These are phyloP conservation scores for Neonectria magnoliae DNA, from an alignment of 2,329 filamentous ascomycete species.

Conservation along the genomic window DNA sequence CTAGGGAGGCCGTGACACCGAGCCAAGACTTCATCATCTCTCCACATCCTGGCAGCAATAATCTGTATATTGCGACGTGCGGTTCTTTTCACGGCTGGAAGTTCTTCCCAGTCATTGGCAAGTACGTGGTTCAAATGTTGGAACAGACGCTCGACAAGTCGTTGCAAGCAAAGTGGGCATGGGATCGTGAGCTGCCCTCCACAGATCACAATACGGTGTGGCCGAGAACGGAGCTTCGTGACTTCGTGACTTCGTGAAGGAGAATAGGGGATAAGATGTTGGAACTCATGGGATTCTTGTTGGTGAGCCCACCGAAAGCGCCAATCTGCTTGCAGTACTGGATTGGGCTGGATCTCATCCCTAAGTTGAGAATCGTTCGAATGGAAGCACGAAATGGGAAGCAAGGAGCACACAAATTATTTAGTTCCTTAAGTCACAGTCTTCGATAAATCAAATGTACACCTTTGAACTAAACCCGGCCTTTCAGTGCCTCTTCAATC, in stretches of 20 bases:
- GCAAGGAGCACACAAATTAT: too few species aligned
- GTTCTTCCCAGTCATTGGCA: not conserved
- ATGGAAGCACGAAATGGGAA: too few species aligned
- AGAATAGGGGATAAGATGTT: not conserved
- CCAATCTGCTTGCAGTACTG: too few species aligned
- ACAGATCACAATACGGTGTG: not conserved
- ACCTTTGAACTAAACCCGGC: too few species aligned
- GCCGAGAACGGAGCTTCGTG: not conserved
- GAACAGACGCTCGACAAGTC: conserved; percentile 1
- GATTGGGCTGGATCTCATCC: too few species aligned
- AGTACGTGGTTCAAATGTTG: not conserved
- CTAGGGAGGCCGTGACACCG: not conserved
- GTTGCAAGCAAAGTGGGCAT: not conserved
- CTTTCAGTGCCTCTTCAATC: not conserved
- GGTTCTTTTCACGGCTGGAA: conserved; percentile 3
- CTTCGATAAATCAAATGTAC: too few species aligned
- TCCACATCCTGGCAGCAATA: not conserved
- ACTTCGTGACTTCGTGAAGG: not conserved
- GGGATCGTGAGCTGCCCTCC: not conserved
- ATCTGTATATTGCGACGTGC: not conserved
- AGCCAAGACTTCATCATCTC: conserved; percentile 3
- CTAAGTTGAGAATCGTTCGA: too few species aligned
- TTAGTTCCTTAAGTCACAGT: too few species aligned
- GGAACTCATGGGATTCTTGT: too few species aligned
- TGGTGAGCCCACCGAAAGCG: too few species aligned